A percentile compares a stretch with the other conserved stretches of the same genome.
Conservation (phyloP, 345 rosid species). For the Camelina laxa region DNA sequence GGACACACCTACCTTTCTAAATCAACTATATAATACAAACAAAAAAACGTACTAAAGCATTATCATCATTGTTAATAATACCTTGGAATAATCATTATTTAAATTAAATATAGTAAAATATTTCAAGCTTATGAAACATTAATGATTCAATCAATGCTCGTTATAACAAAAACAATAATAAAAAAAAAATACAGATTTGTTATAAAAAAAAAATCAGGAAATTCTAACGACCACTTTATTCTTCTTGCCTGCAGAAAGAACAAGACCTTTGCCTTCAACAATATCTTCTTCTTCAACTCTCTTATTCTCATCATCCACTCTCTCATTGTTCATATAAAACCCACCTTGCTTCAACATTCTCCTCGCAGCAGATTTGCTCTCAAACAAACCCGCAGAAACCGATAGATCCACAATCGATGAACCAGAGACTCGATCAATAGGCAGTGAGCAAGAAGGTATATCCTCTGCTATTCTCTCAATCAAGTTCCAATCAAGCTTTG, state of each 20-base stretch:
- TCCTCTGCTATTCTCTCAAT: slow-evolving; percentile 88
- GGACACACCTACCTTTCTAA: too few relatives aligned
- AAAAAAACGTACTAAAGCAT: too few relatives aligned
- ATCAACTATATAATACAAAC: too few relatives aligned
- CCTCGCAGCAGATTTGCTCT: slow-evolving; percentile 83
- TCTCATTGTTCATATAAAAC: slow-evolving; percentile 84
- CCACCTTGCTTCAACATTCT: slow-evolving; percentile 95
- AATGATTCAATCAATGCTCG: background rate
- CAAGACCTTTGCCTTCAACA: slow-evolving; percentile 87
- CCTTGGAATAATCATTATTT: too few relatives aligned
- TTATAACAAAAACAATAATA: background rate
- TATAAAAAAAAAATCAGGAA: slow-evolving; percentile 50
- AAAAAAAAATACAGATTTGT: background rate
- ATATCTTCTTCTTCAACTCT: slow-evolving; percentile 73
- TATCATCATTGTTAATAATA: background rate
- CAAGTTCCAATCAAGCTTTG: slow-evolving; percentile 83
- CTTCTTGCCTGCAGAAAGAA: slow-evolving; percentile 94
- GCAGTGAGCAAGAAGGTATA: slow-evolving; percentile 79
- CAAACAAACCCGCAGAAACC: slow-evolving; percentile 81
- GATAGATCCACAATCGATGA: slow-evolving; percentile 69
- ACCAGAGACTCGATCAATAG: slow-evolving; percentile 60
- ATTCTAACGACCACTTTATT: slow-evolving; percentile 86
- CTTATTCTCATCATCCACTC: slow-evolving; percentile 75
- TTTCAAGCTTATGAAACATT: too few relatives aligned
- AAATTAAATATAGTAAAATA: too few relatives aligned